These are phyloP conservation scores for Colletotrichum sp. DNA, from an alignment of 2,329 filamentous ascomycete genomes.

Conservation along the genomic window DNA sequence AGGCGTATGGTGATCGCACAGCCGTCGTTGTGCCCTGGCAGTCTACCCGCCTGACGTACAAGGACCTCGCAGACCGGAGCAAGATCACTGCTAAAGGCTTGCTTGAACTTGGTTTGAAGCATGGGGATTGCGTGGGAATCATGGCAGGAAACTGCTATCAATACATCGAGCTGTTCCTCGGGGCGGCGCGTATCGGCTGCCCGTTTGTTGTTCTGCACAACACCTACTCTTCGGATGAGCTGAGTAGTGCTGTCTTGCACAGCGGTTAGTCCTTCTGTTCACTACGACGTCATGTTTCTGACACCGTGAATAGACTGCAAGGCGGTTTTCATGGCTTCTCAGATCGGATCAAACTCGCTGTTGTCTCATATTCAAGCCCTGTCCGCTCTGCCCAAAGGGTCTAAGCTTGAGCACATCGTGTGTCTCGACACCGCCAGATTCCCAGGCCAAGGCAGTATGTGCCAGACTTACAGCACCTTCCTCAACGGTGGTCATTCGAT, in stretches of 20 bases:
- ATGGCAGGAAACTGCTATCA: background rate
- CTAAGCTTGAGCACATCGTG: background rate
- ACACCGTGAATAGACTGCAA: background rate
- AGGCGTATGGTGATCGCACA: background rate
- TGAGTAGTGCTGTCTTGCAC: background rate
- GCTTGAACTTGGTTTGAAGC: background rate
- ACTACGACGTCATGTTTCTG: background rate
- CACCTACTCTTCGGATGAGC: background rate
- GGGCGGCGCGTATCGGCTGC: background rate
- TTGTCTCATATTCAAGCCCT: background rate
- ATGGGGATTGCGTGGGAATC: background rate
- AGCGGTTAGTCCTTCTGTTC: background rate
- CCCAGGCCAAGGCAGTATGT: background rate
- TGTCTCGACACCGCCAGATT: background rate
- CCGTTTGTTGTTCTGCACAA: background rate
- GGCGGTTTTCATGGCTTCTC: background rate
- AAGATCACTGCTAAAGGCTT: background rate
- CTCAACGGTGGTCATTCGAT: background rate
- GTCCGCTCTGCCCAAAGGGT: background rate
- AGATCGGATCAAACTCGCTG: background rate
- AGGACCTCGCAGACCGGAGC: background rate
- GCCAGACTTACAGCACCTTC: background rate
- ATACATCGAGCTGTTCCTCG: background rate
- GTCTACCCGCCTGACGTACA: background rate
- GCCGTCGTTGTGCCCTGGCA: background rate